Conservation (phyloP, 2,329 filamentous ascomycete genomes). For the Cladobotryum mycophilum region DNA sequence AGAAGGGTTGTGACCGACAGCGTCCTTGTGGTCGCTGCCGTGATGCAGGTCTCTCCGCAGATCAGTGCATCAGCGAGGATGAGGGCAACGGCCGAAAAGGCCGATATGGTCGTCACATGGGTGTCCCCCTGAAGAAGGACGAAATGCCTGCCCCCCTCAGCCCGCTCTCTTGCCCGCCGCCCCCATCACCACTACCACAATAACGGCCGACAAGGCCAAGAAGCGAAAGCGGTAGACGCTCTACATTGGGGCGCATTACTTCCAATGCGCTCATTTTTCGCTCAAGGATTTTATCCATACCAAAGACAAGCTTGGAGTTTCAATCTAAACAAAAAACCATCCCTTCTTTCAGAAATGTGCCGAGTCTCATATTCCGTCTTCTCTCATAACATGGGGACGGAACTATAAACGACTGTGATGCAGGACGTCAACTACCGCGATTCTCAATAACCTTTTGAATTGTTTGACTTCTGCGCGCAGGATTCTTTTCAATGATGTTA, state of each 20-base stretch:
- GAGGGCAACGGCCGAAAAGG: slow-evolving; percentile 97
- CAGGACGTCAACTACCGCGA: not conserved
- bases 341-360: too few species aligned
- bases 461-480: slow-evolving; percentile 9
- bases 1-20: slow-evolving; percentile 97
- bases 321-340: too few species aligned
- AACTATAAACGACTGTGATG: not conserved
- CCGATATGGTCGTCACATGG: slow-evolving; percentile 72
- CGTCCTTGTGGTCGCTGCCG: slow-evolving; percentile 92
- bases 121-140: slow-evolving; percentile 56
- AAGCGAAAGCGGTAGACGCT: slow-evolving; percentile 53
- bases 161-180: slow-evolving; percentile 38
- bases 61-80: slow-evolving; percentile 95
- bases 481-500: slow-evolving; percentile 11
- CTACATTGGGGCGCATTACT: not conserved
- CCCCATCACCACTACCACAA: slow-evolving; percentile 30
- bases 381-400: too few species aligned
- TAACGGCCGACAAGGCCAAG: slow-evolving; percentile 48
- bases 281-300: not conserved
- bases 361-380: too few species aligned
- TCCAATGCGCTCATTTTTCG: not conserved
- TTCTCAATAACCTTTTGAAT: not conserved
- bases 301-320: too few species aligned
- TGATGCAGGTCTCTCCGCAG: slow-evolving; percentile 87
- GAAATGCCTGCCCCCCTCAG: slow-evolving; percentile 37